Percentiles rank a stretch among this genome's conserved stretches.
Conservation (phyloP, 1,284 basidiomycete genomes). For the Spongispora temasekensis region DNA sequence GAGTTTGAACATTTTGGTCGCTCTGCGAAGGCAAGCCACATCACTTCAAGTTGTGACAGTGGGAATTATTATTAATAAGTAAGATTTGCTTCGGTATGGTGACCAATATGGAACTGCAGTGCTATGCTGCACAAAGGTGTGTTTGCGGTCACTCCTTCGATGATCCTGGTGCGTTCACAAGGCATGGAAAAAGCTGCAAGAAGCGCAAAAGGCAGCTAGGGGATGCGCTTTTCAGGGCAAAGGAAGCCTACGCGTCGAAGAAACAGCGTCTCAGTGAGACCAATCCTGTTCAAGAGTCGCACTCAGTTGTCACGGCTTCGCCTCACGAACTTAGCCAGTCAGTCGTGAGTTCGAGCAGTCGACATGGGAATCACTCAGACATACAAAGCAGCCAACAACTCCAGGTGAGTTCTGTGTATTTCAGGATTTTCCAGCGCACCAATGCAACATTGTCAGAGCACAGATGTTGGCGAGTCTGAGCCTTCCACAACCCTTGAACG, state of each 20-base stretch:
- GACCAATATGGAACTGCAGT: neutral
- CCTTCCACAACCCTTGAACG: neutral
- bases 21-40: neutral
- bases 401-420: neutral
- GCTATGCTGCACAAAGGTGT: neutral
- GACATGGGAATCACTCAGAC: neutral
- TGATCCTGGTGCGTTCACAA: neutral
- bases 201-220: neutral
- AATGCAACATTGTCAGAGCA: neutral
- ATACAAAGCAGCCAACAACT: neutral
- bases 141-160: neutral
- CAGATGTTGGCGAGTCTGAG: neutral
- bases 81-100: neutral
- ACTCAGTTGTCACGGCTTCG: neutral
- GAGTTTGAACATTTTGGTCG: neutral
- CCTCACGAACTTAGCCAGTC: neutral
- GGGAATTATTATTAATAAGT: neutral
- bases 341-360: neutral
- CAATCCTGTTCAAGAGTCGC: neutral
- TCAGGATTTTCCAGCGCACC: neutral
- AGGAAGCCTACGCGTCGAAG: neutral
- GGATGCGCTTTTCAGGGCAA: neutral
- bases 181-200: slow-evolving; percentile 1
- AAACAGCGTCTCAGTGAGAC: neutral
- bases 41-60: neutral